Conservation (phyloP, 805 yeast genomes). For the Wickerhamomyces queroliae region DNA sequence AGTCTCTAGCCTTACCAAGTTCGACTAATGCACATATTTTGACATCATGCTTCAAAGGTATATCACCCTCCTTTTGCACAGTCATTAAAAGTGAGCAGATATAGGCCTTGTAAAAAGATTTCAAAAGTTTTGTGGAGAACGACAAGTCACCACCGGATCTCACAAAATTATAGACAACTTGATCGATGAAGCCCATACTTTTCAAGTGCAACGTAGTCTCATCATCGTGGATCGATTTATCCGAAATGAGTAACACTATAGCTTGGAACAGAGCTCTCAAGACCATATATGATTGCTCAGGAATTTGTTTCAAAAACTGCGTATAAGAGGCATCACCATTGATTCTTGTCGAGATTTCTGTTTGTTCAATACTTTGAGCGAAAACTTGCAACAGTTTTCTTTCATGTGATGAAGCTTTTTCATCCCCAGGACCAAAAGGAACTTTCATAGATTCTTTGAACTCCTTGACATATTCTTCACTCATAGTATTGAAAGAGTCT, state of each 20-base stretch:
- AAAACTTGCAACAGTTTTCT: too few relatives aligned
- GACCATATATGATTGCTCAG: constrained; percentile 33
- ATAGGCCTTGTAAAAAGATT: too few relatives aligned
- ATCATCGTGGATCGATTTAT: too few relatives aligned
- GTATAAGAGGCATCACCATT: constrained; percentile 28
- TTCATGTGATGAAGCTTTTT: too few relatives aligned
- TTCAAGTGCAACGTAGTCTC: too few relatives aligned
- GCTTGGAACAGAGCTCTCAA: constrained; percentile 24
- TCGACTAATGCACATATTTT: too few relatives aligned
- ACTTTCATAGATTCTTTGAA: too few relatives aligned
- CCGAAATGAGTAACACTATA: constrained; percentile 4
- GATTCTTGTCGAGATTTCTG: constrained; percentile 54
- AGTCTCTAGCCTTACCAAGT: too few relatives aligned
- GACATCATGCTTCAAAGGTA: neutral
- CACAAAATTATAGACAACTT: too few relatives aligned
- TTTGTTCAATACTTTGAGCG: constrained; percentile 48
- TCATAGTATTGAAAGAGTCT: neutral
- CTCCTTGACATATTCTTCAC: too few relatives aligned
- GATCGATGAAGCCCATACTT: neutral
- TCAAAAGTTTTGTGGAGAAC: neutral
- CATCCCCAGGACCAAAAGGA: too few relatives aligned
- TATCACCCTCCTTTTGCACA: neutral
- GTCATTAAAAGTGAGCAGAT: neutral
- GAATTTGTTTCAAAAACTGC: constrained; percentile 26
- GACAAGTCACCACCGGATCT: neutral